Base-by-base conservation (phyloP, 1,139 yeast genomes). In the Insectozyma bohioensis region DNA sequence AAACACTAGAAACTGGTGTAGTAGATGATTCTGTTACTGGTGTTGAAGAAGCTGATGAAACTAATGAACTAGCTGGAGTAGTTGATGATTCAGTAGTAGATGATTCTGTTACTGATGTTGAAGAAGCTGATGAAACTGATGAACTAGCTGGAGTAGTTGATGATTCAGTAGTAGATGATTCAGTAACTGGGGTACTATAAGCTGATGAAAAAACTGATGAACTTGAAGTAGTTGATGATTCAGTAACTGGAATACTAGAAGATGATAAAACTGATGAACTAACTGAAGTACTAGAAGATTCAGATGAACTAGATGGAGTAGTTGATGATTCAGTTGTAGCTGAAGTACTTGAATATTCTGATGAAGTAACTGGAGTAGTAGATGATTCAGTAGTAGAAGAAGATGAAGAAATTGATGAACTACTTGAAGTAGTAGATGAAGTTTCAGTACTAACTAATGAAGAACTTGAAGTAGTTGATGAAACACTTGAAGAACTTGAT, bases 261-360 rank as follows among this genome's bases (percentile, higher is more conserved):
- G 19, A 6, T 10, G 19, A 9, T 16, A 5, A 12, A 15, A 18
- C 12, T 14, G 7, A n/a, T n/a, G n/a, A n/a, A n/a, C n/a, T n/a
- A n/a, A n/a, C n/a, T n/a, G n/a, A n/a, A n/a, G n/a, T n/a, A n/a
- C n/a, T n/a, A n/a, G n/a, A n/a, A n/a, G n/a, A n/a, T n/a, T n/a
- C n/a, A n/a, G 57, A 65, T 11, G 42, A 40, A 18, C 41, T 44
- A 21, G 37, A 41, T 10, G 46, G 12, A 26, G 48, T 39, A 40
- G 48, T 54, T 49, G 39, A 45, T 30, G 45, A 53, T 44, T 50
- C 51, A 42, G 56, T 44, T 46, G 47, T 47, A 30, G 49, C 50
- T 4, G 12, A 5, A 20, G 22, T 20, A 20, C 11, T n/a, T 20
- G 22, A 20, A 8, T 5, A 7, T 20, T n/a, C 22, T n/a, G 23